Conservation (phyloP, 106 monocot species). For the Dioscorea alata region DNA sequence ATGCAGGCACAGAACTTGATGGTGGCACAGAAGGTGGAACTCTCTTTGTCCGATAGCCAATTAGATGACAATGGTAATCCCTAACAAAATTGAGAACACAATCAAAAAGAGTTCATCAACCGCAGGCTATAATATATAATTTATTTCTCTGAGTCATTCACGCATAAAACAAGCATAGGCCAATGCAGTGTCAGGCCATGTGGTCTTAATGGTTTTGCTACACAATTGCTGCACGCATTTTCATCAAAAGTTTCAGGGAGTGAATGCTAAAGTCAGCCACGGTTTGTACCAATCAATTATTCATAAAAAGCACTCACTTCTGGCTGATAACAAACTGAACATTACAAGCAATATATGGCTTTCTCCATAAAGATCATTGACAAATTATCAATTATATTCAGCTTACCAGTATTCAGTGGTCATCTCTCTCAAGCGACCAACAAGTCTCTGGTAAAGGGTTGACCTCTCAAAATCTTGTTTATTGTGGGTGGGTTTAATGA, state of each 20-base stretch:
- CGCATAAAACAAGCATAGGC: not conserved
- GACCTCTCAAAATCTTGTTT: conserved; percentile 68
- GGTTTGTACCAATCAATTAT: not conserved
- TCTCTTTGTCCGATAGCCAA: not conserved
- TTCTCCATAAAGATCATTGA: not conserved
- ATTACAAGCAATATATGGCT: not conserved
- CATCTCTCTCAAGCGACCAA: conserved; percentile 47
- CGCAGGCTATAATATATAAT: not conserved
- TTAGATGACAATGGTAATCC: conserved; percentile 7
- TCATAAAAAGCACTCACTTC: not conserved
- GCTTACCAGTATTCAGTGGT: conserved; percentile 57
- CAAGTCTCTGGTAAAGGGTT: conserved; percentile 42
- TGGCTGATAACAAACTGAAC: not conserved
- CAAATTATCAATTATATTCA: not conserved
- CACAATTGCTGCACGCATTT: not conserved
- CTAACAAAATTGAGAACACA: not conserved
- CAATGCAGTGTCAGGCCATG: not conserved
- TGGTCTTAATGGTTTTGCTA: not conserved
- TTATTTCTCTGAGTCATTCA: not conserved
- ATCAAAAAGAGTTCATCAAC: not conserved
- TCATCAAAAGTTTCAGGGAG: not conserved
- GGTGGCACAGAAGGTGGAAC: not conserved
- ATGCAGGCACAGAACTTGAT: not conserved
- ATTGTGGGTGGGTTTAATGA: conserved; percentile 65
- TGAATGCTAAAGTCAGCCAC: not conserved